Evolutionary conservation across 306 rosid genomes (phyloP).

Genomic region (Malus asiatica): DNA sequence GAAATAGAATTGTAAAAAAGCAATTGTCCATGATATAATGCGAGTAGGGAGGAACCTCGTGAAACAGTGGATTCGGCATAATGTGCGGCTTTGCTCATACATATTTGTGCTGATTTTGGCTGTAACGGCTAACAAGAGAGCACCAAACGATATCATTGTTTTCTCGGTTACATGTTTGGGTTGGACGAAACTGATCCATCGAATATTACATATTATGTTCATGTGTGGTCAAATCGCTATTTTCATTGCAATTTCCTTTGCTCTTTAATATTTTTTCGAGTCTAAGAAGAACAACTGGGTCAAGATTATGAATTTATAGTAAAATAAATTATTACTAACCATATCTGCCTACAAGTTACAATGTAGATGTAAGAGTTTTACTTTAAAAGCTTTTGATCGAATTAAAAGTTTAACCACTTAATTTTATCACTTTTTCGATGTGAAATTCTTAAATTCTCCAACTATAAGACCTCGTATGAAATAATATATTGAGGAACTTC

Average conservation of each 20-base stretch:
- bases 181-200: not conserved
- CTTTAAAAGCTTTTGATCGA: no score
- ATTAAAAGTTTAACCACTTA: no score
- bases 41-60: not conserved
- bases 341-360: no score
- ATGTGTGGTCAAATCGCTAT: not conserved
- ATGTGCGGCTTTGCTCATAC: constrained; percentile 5
- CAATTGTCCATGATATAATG: not conserved
- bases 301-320: no score
- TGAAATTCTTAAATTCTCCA: no score
- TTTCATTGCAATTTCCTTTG: not conserved
- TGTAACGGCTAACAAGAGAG: not conserved
- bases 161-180: not conserved
- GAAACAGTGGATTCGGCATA: constrained; percentile 7
- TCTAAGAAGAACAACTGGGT: no score
- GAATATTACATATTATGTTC: not conserved
- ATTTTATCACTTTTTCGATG: no score
- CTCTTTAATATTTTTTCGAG: no score
- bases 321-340: no score
- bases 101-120: not conserved
- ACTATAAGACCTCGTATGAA: no score
- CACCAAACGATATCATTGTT: not conserved
- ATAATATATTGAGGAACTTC: no score
- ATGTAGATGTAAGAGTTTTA: no score
- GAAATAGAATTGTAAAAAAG: not conserved